phyloP scores from a whole-genome alignment of 768 basidiomycete species.

The Mycena galericulata region DNA sequence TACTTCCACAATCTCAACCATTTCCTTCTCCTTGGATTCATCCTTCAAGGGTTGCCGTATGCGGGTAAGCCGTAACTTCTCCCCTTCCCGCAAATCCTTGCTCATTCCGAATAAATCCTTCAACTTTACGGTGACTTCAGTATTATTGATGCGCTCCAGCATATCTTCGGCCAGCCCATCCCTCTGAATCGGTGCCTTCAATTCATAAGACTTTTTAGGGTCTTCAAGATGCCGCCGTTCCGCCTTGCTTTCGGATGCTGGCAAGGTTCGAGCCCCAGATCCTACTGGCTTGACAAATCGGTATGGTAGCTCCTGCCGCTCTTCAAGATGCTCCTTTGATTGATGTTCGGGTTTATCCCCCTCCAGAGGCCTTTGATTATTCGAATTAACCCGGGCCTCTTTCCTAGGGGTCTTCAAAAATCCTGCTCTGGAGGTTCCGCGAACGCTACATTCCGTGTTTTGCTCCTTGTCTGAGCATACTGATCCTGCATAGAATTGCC shows the following conservation, averaged over 20 bases:
- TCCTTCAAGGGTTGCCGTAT: constrained; percentile 2
- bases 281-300: constrained; percentile 8
- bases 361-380: constrained; percentile 22
- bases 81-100: constrained; percentile 21
- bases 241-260: background rate
- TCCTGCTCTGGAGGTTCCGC: constrained; percentile 15
- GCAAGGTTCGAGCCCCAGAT: constrained; percentile 22
- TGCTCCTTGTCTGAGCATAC: constrained; percentile 12
- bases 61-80: constrained; percentile 8
- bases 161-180: constrained; percentile 21
- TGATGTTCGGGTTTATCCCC: constrained; percentile 2
- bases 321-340: constrained; percentile 1
- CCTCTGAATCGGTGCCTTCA: constrained; percentile 20
- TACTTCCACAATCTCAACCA: background rate
- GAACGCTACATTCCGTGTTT: background rate
- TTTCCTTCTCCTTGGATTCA: background rate
- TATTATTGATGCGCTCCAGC: constrained; percentile 25
- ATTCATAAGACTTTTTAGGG: constrained; percentile 11
- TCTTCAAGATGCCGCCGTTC: background rate
- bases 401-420: constrained; percentile 25
- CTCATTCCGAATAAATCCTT: constrained; percentile 21
- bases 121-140: constrained; percentile 15
- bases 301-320: constrained; percentile 18
- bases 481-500: background rate
- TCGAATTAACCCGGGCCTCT: constrained; percentile 7